Evolutionary conservation across 768 basidiomycete genomes (phyloP), one percentile per base, ranked within the genome.

Genomic region (Pleurotus giganteus): DNA sequence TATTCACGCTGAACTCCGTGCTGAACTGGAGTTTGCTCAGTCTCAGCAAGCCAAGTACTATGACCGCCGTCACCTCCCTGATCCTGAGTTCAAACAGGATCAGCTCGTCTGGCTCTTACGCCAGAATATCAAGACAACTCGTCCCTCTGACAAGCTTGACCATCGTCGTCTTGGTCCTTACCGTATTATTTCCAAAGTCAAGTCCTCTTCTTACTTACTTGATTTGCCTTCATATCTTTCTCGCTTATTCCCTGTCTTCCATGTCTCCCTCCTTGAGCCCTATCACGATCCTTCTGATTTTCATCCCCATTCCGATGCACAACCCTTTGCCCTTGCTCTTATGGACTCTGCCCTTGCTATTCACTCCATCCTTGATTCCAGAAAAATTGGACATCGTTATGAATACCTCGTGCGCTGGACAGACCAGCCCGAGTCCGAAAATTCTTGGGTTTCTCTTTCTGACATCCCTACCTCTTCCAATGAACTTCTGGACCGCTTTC

Each of bases 101-200:
- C 59, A 74, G 12, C 57, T 66, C 2, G 71, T 76, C 12, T 76
- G 72, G 71, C 57, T 76, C 3, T 61, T 72, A 1, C 60, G 61
- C 9, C 62, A 60, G n/a, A 70, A 77, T 57, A 72, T 78, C 59
- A 65, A 64, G 19, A 76, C 75, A 7, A 71, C 65, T n/a, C 62
- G 72, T 12, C 75, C 75, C 2, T 70, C 72, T 2, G 49, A 62
- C 29, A 78, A 78, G 58, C 72, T 79, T 34, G 68, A 71, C 32
- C 62, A 71, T 49, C 58, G 61, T 7, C 60, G 60, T 8, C 63
- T 73, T 4, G 67, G 70, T 4, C 71, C 68, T 2, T 71, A 57
- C 41, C 56, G 15, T 4, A 34, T 61, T 26, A 15, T 47, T 24
- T 15, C 24, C n/a, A 27, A 32, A 17, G 26, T 27, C 29, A 13